Evolutionary conservation across 768 basidiomycete species (phyloP).

Genomic region (Mycena metata): DNA sequence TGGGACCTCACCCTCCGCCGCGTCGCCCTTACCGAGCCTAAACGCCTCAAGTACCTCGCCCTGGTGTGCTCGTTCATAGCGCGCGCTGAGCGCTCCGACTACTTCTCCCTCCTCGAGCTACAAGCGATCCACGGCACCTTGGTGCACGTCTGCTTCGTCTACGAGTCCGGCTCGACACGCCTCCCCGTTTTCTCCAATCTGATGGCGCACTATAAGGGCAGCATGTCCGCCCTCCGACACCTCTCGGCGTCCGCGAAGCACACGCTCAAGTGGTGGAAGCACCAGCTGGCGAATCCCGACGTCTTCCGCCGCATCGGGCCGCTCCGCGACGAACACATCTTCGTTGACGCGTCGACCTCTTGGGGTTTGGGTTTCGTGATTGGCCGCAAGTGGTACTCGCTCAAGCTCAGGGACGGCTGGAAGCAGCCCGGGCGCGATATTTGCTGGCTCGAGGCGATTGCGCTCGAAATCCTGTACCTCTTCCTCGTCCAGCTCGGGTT

Average conservation of each 20-base stretch:
- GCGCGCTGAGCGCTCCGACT: background rate
- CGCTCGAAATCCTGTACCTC: background rate
- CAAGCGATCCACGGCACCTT: slow-evolving; percentile 48
- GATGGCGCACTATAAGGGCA: slow-evolving; percentile 39
- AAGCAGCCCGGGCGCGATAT: background rate
- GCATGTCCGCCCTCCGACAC: slow-evolving; percentile 30
- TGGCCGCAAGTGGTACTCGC: background rate
- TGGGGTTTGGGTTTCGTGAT: background rate
- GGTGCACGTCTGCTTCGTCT: slow-evolving; percentile 49
- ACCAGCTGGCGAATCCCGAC: background rate
- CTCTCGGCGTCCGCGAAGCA: slow-evolving; percentile 41
- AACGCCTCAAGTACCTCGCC: slow-evolving; percentile 42
- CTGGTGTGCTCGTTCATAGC: slow-evolving; percentile 34
- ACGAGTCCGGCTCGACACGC: slow-evolving; percentile 39
- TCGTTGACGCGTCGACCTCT: slow-evolving; percentile 53
- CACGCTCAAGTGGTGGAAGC: slow-evolving; percentile 52
- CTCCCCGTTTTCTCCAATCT: slow-evolving; percentile 46
- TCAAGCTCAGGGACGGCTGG: background rate
- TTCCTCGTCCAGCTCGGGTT: background rate
- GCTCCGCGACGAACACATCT: slow-evolving; percentile 40
- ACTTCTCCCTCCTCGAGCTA: slow-evolving; percentile 26
- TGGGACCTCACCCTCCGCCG: slow-evolving; percentile 46
- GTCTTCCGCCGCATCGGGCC: slow-evolving; percentile 13
- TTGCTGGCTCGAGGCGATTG: background rate
- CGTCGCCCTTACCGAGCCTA: slow-evolving; percentile 45